A percentile compares a stretch with the other conserved stretches of the same genome.
These are phyloP conservation scores for Suillus occidentalis DNA, from an alignment of 768 basidiomycete genomes.

Conservation along the genomic window DNA sequence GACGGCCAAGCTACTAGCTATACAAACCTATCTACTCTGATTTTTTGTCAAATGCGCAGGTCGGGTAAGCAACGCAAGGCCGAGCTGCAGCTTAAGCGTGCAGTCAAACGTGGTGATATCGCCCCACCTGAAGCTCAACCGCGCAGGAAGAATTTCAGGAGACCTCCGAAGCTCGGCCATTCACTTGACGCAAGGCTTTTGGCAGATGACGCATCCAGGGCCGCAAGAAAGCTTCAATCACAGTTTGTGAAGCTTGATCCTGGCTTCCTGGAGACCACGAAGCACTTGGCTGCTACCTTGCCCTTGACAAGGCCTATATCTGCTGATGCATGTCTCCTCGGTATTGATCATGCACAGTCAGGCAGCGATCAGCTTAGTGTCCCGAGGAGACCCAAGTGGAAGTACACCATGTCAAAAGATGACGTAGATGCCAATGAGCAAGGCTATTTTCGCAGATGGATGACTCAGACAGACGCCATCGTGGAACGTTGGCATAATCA, in stretches of 20 bases:
- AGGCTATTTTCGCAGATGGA: constrained; percentile 79
- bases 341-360: constrained; percentile 19
- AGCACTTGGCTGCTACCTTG: constrained; percentile 51
- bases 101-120: constrained; percentile 78
- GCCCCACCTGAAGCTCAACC: constrained; percentile 38
- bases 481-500: constrained; percentile 52
- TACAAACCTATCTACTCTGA: neutral
- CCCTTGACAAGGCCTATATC: constrained; percentile 59
- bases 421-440: constrained; percentile 92
- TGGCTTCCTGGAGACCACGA: constrained; percentile 61
- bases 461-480: constrained; percentile 58
- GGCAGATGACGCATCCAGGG: constrained; percentile 37
- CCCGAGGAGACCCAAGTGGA: constrained; percentile 84
- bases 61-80: constrained; percentile 72
- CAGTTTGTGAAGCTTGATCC: constrained; percentile 64
- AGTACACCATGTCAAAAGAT: constrained; percentile 80
- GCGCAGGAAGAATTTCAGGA: constrained; percentile 12
- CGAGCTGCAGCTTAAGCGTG: constrained; percentile 75
- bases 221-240: constrained; percentile 61
- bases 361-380: constrained; percentile 10
- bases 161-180: constrained; percentile 9
- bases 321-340: constrained; percentile 37
- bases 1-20: neutral
- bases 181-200: constrained; percentile 10
- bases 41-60: constrained; percentile 24